phyloP scores from a whole-genome alignment of 495 filamentous ascomycete species.

The Aspergillus egyptiacus region DNA sequence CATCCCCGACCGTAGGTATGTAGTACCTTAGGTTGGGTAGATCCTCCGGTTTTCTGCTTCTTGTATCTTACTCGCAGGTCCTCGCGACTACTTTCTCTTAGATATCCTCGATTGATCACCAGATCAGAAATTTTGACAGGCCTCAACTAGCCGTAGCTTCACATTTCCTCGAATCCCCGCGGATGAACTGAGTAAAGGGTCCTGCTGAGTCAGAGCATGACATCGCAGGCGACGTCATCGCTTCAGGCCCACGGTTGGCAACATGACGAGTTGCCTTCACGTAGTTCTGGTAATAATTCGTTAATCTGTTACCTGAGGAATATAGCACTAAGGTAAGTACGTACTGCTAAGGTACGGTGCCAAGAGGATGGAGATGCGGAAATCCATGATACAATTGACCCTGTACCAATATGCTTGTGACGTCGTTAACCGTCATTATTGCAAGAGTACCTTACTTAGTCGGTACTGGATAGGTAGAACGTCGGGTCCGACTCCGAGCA shows the following conservation, averaged over 20 bases:
- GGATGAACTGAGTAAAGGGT: no score
- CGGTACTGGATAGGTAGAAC: not conserved
- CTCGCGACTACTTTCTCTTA: not conserved
- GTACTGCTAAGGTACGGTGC: no score
- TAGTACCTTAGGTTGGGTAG: no score
- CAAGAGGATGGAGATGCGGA: not conserved
- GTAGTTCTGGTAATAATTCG: slow-evolving; percentile 1
- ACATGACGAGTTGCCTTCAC: slow-evolving; percentile 9
- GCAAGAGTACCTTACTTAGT: not conserved
- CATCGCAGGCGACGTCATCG: slow-evolving; percentile 19
- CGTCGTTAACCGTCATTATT: slow-evolving; percentile 5
- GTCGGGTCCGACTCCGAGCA: not conserved
- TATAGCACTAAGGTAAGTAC: no score
- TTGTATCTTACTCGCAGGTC: not conserved
- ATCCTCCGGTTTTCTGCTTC: not conserved
- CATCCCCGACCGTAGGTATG: not conserved
- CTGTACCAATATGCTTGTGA: not conserved
- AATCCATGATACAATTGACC: not conserved
- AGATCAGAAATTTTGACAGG: slow-evolving; percentile 4
- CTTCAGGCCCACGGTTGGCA: not conserved
- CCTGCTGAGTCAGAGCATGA: slow-evolving; percentile 16
- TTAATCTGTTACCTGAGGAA: no score
- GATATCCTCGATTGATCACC: not conserved
- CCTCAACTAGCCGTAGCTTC: not conserved
- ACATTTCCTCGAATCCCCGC: no score